These are phyloP conservation scores for Citrus glauca DNA, from an alignment of 345 rosid species.

Conservation along the genomic window DNA sequence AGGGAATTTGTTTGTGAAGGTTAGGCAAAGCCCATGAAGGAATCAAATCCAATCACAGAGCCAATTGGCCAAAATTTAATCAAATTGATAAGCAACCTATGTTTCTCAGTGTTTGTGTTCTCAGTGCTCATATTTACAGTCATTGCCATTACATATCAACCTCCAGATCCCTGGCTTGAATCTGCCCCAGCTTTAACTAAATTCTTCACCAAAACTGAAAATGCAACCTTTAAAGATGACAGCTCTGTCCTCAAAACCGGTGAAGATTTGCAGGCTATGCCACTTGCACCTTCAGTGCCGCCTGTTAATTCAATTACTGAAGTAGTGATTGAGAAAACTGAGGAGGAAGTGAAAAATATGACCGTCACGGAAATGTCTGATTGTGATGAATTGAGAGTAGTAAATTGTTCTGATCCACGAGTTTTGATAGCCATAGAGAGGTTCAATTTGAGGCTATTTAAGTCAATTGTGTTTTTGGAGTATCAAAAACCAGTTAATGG, in stretches of 20 bases:
- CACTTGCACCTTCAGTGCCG: constrained; percentile 15
- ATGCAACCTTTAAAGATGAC: constrained; percentile 81
- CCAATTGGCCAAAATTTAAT: constrained; percentile 79
- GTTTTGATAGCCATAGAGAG: constrained; percentile 63
- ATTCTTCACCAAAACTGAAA: constrained; percentile 62
- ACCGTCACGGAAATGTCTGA: constrained; percentile 22
- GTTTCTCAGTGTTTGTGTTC: constrained; percentile 93
- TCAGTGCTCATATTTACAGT: constrained; percentile 73
- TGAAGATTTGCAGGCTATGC: constrained; percentile 50
- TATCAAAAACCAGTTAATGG: constrained; percentile 79
- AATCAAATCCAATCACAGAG: constrained; percentile 53
- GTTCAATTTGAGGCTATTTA: constrained; percentile 69
- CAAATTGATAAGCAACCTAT: constrained; percentile 76
- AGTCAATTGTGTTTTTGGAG: constrained; percentile 72
- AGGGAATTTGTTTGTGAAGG: neutral
- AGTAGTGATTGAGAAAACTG: constrained; percentile 43
- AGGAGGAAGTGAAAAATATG: constrained; percentile 37
- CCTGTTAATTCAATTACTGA: constrained; percentile 40
- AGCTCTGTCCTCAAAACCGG: constrained; percentile 70
- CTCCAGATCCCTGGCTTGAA: constrained; percentile 96
- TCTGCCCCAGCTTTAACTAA: constrained; percentile 81
- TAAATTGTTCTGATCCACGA: constrained; percentile 85
- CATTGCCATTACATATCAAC: constrained; percentile 88
- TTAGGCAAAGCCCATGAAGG: constrained; percentile 40
- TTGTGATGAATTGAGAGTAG: constrained; percentile 47